Conservation (phyloP, 768 basidiomycete species). For the Podaxis pistillaris region DNA sequence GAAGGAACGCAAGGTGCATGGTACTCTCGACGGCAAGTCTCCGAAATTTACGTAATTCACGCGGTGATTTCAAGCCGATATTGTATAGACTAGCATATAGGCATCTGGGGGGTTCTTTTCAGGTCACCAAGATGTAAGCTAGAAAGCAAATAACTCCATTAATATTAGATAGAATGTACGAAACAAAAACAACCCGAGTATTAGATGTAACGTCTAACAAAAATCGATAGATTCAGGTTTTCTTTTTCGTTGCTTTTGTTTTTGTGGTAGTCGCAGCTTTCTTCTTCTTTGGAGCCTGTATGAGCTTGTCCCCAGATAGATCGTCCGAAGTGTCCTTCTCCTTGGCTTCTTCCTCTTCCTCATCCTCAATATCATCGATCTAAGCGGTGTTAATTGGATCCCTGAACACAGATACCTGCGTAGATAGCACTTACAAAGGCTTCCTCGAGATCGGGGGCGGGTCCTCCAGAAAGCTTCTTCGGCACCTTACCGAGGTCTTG, state of each 20-base stretch:
- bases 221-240: slow-evolving; percentile 5
- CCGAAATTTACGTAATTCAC: no score
- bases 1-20: neutral
- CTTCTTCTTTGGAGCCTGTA: slow-evolving; percentile 53
- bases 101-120: neutral
- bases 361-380: slow-evolving; percentile 33
- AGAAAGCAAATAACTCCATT: neutral
- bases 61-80: no score
- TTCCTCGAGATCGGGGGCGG: slow-evolving; percentile 89
- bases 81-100: no score
- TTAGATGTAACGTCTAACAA: neutral
- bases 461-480: slow-evolving; percentile 75
- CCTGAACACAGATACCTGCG: slow-evolving; percentile 4
- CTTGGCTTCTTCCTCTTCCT: slow-evolving; percentile 36
- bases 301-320: slow-evolving; percentile 55
- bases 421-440: slow-evolving; percentile 52
- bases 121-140: neutral
- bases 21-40: neutral
- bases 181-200: neutral
- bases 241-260: slow-evolving; percentile 16
- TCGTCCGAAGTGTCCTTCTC: slow-evolving; percentile 39
- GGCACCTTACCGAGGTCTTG: slow-evolving; percentile 73
- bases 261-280: slow-evolving; percentile 26
- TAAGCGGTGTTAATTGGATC: slow-evolving; percentile 10
- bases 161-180: neutral